Evolutionary conservation across 2,329 filamentous ascomycete species (phyloP), one percentile per base, ranked within the genome.

Genomic region (Pestalotiopsis sp.): DNA sequence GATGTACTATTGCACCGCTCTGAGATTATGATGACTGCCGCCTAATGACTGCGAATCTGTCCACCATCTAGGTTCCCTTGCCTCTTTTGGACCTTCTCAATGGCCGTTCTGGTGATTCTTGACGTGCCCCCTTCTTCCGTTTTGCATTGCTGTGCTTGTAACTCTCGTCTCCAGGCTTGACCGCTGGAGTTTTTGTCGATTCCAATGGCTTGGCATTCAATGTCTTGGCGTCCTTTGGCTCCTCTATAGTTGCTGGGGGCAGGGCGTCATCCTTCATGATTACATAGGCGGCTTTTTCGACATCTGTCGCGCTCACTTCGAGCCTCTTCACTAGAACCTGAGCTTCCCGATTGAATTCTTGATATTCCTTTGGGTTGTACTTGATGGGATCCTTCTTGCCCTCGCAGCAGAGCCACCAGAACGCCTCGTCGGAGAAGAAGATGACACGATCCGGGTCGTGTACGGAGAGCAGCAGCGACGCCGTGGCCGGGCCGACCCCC

Each of bases 381-480:
- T 90, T 92, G 77, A 93, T 90, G 27, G 82, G 79, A 0, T 75
- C 79, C 66, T 82, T 85, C 56, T 82, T 80, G 0, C 84, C 84
- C n/a, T 79, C 77, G 75, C 86, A 88, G 74, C 88, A 88, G 5
- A 92, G 80, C 92, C 92, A 95, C 72, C 90, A 86, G 76, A 90
- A 95, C 3, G 91, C 85, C 79, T 96, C 93, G 75, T 97, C 93
- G 2, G 90, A 92, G 80, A 95, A 95, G 83, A 95, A 95, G 1
- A 92, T 86, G 63, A 90, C 84, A 13, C 81, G 79, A 0, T 82
- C 78, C 0, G 90, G 86, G 69, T 90, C 85, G 71, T 90, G 86
- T 4, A 92, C 87, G 4, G 90, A 87, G 2, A 96, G 84, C 1
- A 95, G 80, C 39, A 96, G 86, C 1, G 92, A 93, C 0, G 92